A percentile compares a stretch with the other conserved stretches of the same genome.
Evolutionary conservation across 1,139 yeast species (phyloP).

Genomic region (Spathaspora sp.): DNA sequence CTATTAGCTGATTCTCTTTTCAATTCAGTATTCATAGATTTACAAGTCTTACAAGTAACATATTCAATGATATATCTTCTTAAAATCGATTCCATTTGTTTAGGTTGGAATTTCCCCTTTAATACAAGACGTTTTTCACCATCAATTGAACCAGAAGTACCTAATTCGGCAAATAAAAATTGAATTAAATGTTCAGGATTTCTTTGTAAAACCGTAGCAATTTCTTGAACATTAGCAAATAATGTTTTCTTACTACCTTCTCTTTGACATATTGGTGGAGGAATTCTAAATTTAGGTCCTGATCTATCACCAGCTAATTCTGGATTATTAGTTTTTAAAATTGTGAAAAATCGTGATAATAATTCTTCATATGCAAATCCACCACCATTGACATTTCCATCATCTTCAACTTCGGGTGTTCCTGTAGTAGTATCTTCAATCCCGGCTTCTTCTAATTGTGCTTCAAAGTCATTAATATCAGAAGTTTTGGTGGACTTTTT

Average conservation of each 20-base stretch:
- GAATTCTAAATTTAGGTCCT: slow-evolving; percentile 91
- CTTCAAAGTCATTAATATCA: slow-evolving; percentile 78
- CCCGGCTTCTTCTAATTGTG: slow-evolving; percentile 89
- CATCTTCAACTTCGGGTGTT: slow-evolving; percentile 12
- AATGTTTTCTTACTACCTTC: slow-evolving; percentile 97
- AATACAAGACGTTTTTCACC: slow-evolving; percentile 95
- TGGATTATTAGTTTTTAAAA: slow-evolving; percentile 91
- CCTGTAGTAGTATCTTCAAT: slow-evolving; percentile 49
- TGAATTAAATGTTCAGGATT: slow-evolving; percentile 96
- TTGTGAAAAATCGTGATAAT: slow-evolving; percentile 78
- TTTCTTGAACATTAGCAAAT: slow-evolving; percentile 94
- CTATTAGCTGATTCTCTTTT: slow-evolving; percentile 95
- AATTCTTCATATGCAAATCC: slow-evolving; percentile 79
- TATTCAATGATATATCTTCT: slow-evolving; percentile 96
- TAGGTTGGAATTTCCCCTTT: slow-evolving; percentile 97
- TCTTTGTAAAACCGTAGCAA: slow-evolving; percentile 91
- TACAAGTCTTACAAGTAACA: slow-evolving; percentile 98
- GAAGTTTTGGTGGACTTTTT: slow-evolving; percentile 69
- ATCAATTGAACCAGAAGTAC: slow-evolving; percentile 98
- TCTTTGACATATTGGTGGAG: slow-evolving; percentile 96
- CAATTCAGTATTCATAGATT: slow-evolving; percentile 93
- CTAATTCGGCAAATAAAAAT: slow-evolving; percentile 96
- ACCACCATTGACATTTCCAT: slow-evolving; percentile 36
- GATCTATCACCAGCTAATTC: slow-evolving; percentile 96
- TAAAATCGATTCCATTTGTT: slow-evolving; percentile 93